A percentile compares a stretch with the other conserved stretches of the same genome.
phyloP scores from a whole-genome alignment of 305 asterid genomes.

The Solanum hybrid region DNA sequence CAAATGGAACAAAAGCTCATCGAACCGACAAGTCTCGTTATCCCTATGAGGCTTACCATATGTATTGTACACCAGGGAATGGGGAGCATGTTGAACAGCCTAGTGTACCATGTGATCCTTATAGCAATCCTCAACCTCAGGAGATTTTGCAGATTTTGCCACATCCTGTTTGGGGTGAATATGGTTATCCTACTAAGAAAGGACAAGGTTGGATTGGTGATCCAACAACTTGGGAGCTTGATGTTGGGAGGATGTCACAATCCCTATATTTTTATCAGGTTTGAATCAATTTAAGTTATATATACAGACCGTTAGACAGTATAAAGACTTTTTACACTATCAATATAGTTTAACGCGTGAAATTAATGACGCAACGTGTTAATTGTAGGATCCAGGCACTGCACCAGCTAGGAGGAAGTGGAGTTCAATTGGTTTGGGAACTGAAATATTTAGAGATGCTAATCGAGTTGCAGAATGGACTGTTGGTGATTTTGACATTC shows the following conservation, averaged over 20 bases:
- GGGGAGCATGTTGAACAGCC: constrained; percentile 26
- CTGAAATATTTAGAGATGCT: constrained; percentile 53
- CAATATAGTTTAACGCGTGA: neutral
- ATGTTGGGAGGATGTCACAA: constrained; percentile 52
- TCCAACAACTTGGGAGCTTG: constrained; percentile 58
- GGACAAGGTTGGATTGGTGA: constrained; percentile 77
- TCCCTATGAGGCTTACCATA: constrained; percentile 65
- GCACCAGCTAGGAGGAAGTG: constrained; percentile 54
- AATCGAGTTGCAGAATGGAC: constrained; percentile 74
- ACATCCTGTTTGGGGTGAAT: constrained; percentile 62
- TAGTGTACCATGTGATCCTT: constrained; percentile 49
- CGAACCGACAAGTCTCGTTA: constrained; percentile 33
- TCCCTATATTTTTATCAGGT: constrained; percentile 68
- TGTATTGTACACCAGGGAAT: constrained; percentile 62
- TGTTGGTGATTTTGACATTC: constrained; percentile 57
- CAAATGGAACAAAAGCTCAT: constrained; percentile 42
- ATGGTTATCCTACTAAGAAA: constrained; percentile 52
- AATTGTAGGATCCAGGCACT: constrained; percentile 60
- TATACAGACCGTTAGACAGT: neutral
- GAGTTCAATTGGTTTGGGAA: constrained; percentile 64
- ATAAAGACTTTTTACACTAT: neutral
- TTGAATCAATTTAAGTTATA: neutral
- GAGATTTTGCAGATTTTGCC: constrained; percentile 68
- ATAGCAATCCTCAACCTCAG: constrained; percentile 74
- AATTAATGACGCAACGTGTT: neutral